Percentiles rank a stretch among this genome's conserved stretches.
phyloP scores from a whole-genome alignment of 768 basidiomycete genomes.

The Glaciozyma antarctica region DNA sequence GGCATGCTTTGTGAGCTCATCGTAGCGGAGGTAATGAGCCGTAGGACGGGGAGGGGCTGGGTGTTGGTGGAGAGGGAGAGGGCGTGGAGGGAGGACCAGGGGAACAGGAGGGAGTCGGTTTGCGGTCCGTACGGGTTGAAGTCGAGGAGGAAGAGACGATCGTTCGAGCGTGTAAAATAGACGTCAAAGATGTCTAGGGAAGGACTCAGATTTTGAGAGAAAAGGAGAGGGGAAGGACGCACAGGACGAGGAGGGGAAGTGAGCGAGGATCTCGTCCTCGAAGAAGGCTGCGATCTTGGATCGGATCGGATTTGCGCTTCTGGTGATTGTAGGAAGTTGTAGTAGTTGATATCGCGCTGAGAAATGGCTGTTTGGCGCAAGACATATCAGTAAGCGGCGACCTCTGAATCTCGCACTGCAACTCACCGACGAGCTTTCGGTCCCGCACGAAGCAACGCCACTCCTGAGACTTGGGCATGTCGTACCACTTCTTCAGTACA shows the following conservation, averaged over 20 bases:
- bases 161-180: slow-evolving; percentile 69
- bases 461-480: slow-evolving; percentile 73
- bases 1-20: slow-evolving; percentile 57
- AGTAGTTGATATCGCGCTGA: slow-evolving; percentile 80
- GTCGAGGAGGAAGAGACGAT: slow-evolving; percentile 71
- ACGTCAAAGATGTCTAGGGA: slow-evolving; percentile 70
- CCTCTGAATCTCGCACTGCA: not conserved
- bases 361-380: slow-evolving; percentile 53
- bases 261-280: slow-evolving; percentile 54
- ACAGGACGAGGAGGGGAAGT: slow-evolving; percentile 63
- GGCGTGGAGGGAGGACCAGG: slow-evolving; percentile 60
- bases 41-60: slow-evolving; percentile 5
- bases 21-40: slow-evolving; percentile 5
- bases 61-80: slow-evolving; percentile 45
- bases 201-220: not conserved
- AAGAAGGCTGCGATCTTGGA: slow-evolving; percentile 55
- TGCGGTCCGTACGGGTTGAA: slow-evolving; percentile 78
- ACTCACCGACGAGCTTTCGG: slow-evolving; percentile 59
- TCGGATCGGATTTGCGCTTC: slow-evolving; percentile 50
- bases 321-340: slow-evolving; percentile 68
- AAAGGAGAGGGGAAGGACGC: slow-evolving; percentile 34
- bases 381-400: not conserved
- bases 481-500: slow-evolving; percentile 81
- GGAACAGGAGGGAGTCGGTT: slow-evolving; percentile 82
- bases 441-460: slow-evolving; percentile 80